These are phyloP conservation scores for Plantago major DNA, from an alignment of 257 asterid genomes.

Conservation along the genomic window DNA sequence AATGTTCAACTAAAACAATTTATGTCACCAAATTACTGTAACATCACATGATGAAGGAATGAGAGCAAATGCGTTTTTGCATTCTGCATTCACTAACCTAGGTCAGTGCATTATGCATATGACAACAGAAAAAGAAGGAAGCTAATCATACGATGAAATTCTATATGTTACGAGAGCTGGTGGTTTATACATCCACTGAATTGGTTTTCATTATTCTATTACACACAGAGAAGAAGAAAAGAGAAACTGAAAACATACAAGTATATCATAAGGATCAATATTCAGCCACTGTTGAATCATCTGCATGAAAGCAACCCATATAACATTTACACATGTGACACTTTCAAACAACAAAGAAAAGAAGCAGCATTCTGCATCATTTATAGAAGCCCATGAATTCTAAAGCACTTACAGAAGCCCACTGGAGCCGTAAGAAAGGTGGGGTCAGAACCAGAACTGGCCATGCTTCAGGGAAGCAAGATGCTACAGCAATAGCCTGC, in stretches of 20 bases:
- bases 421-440: conserved; percentile 89
- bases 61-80: too few relatives aligned
- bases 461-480: conserved; percentile 93
- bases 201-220: not conserved
- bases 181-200: too few relatives aligned
- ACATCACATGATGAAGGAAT: not conserved
- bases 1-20: conserved; percentile 15
- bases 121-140: too few relatives aligned
- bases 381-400: conserved; percentile 93
- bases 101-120: too few relatives aligned
- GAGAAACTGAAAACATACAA: conserved; percentile 40
- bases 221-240: conserved; percentile 11
- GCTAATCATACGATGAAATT: too few relatives aligned
- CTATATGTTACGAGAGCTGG: too few relatives aligned
- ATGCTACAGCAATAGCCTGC: conserved; percentile 87
- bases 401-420: conserved; percentile 91
- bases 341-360: conserved; percentile 7
- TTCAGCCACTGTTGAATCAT: conserved; percentile 85
- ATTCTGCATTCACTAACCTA: too few relatives aligned
- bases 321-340: conserved; percentile 18
- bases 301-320: conserved; percentile 40
- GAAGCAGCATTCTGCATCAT: conserved; percentile 22
- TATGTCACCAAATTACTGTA: not conserved
- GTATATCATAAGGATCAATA: conserved; percentile 74
- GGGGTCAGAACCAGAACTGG: conserved; percentile 94